A percentile compares a stretch with the other conserved stretches of the same genome.
These are phyloP conservation scores for Hydrangea macrophylla DNA, from an alignment of 148 eudicot genomes.

Conservation along the genomic window DNA sequence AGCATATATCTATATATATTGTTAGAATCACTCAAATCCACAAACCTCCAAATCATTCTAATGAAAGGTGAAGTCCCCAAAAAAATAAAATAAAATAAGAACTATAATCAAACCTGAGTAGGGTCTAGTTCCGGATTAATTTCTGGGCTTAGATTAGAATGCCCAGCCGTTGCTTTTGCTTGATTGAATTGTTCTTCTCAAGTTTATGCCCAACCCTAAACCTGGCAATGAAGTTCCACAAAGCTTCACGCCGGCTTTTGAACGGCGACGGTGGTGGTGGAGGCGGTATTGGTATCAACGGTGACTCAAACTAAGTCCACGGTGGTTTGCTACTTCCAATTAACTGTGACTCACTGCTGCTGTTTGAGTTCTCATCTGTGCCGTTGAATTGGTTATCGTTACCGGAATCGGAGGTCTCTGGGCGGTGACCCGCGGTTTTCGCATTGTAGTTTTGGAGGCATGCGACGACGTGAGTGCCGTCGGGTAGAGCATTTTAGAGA, in stretches of 20 bases:
- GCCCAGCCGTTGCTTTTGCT: slow-evolving; percentile 37
- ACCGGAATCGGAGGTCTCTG: slow-evolving; percentile 19
- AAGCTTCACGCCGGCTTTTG: slow-evolving; percentile 56
- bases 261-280: slow-evolving; percentile 78
- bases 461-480: slow-evolving; percentile 24
- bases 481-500: slow-evolving; percentile 20
- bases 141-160: slow-evolving; percentile 36
- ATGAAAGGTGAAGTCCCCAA: too few relatives aligned
- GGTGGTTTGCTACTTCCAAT: slow-evolving; percentile 53
- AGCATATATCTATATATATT: not conserved
- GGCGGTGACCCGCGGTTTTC: not conserved
- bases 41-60: too few relatives aligned
- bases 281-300: slow-evolving; percentile 52
- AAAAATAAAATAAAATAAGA: not conserved
- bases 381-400: slow-evolving; percentile 17
- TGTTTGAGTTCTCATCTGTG: slow-evolving; percentile 19
- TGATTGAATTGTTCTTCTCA: slow-evolving; percentile 71
- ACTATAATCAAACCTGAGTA: not conserved
- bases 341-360: too few relatives aligned
- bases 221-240: slow-evolving; percentile 65
- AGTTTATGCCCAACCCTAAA: slow-evolving; percentile 81
- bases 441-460: slow-evolving; percentile 10
- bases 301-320: slow-evolving; percentile 42
- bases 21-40: not conserved
- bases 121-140: too few relatives aligned